Evolutionary conservation across 768 basidiomycete genomes (phyloP).

Genomic region (Suillus decipiens): DNA sequence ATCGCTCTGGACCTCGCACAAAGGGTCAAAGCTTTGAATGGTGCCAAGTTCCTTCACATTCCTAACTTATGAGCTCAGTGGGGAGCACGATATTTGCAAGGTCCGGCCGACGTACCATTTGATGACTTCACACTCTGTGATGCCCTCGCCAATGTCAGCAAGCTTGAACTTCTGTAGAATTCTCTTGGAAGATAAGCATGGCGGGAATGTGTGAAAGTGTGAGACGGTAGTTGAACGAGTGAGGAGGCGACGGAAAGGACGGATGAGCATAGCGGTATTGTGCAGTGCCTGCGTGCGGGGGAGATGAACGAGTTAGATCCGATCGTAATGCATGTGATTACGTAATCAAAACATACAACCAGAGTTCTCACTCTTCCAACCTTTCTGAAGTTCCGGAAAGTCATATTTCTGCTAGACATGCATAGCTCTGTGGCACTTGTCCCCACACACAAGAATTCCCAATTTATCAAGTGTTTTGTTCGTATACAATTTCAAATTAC

Average conservation of each 20-base stretch:
- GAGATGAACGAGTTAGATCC: conserved; percentile 10
- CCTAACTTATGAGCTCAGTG: conserved; percentile 42
- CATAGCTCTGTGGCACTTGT: neutral
- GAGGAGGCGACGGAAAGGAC: conserved; percentile 24
- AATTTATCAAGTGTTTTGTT: too few species aligned
- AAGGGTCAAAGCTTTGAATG: conserved; percentile 65
- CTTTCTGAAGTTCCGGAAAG: neutral
- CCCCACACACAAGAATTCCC: too few species aligned
- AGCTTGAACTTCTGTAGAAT: conserved; percentile 68
- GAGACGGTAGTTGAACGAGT: conserved; percentile 31
- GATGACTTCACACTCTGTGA: conserved; percentile 88
- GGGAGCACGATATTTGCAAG: conserved; percentile 13
- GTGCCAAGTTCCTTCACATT: conserved; percentile 52
- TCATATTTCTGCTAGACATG: neutral
- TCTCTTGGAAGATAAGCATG: conserved; percentile 35
- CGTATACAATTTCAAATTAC: neutral
- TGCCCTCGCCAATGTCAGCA: conserved; percentile 88
- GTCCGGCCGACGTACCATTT: conserved; percentile 64
- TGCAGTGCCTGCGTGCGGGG: neutral
- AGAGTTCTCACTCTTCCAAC: neutral
- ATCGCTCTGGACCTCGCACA: conserved; percentile 89
- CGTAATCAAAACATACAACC: neutral
- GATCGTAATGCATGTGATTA: neutral
- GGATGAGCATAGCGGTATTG: conserved; percentile 8
- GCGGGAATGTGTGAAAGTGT: conserved; percentile 38